phyloP scores from a whole-genome alignment of 257 asterid species.

The Ophiorrhiza pumila region DNA sequence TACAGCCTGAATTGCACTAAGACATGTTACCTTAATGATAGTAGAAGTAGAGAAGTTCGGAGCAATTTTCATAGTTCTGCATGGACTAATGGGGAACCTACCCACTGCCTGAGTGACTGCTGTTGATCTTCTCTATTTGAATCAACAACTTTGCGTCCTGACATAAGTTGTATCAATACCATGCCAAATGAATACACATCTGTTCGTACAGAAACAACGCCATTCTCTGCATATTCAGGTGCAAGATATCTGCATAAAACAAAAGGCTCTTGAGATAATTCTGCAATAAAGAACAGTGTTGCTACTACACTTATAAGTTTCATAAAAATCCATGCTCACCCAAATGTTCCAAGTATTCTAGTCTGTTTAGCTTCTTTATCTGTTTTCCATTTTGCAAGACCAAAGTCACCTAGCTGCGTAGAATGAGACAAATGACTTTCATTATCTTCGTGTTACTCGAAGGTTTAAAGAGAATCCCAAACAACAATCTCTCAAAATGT shows the following conservation, averaged over 20 bases:
- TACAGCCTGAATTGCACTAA: slow-evolving; percentile 43
- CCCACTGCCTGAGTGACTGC: slow-evolving; percentile 68
- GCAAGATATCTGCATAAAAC: slow-evolving; percentile 62
- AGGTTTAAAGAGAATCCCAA: neutral
- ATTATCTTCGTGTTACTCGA: neutral
- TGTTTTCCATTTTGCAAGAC: slow-evolving; percentile 79
- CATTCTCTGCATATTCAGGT: slow-evolving; percentile 73
- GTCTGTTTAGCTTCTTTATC: slow-evolving; percentile 43
- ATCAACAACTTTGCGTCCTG: slow-evolving; percentile 69
- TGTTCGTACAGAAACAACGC: slow-evolving; percentile 65
- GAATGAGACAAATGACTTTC: neutral
- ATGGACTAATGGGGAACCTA: slow-evolving; percentile 21
- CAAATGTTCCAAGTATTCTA: slow-evolving; percentile 66
- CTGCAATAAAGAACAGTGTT: neutral
- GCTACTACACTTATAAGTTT: neutral
- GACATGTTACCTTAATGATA: neutral
- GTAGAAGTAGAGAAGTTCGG: neutral
- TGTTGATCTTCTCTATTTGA: slow-evolving; percentile 43
- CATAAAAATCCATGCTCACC: slow-evolving; percentile 39
- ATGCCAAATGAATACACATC: slow-evolving; percentile 72
- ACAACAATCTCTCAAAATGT: neutral
- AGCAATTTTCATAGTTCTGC: too few species aligned
- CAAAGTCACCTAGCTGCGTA: slow-evolving; percentile 71
- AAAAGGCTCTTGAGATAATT: slow-evolving; percentile 14
- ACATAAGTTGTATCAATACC: slow-evolving; percentile 65